These are phyloP conservation scores for Trichoderma sp. DNA, from an alignment of 2,329 filamentous ascomycete species.

Conservation along the genomic window DNA sequence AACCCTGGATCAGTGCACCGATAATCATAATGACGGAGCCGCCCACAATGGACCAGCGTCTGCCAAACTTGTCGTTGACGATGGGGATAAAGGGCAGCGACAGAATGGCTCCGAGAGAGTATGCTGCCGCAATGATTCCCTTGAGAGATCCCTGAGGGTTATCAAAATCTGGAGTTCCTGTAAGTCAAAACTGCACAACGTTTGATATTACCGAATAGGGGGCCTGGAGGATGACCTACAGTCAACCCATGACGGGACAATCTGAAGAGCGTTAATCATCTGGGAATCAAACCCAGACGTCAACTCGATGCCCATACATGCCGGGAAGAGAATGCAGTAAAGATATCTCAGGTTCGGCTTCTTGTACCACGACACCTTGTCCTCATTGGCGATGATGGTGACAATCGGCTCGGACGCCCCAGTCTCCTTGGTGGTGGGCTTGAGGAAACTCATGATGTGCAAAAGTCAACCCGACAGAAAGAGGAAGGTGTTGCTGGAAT, in stretches of 20 bases:
- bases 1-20: neutral
- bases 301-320: constrained; percentile 4
- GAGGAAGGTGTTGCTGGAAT: neutral
- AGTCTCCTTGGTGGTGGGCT: neutral
- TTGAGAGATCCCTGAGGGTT: neutral
- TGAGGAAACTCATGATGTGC: neutral
- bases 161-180: neutral
- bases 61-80: neutral
- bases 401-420: constrained; percentile 1
- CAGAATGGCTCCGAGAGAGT: constrained; percentile 4
- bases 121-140: neutral
- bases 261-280: constrained; percentile 8
- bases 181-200: neutral
- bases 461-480: neutral
- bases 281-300: constrained; percentile 10
- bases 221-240: neutral
- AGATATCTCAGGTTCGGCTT: constrained; percentile 7
- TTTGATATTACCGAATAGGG: neutral
- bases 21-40: neutral
- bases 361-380: constrained; percentile 1
- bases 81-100: constrained; percentile 3
- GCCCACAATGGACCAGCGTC: neutral
- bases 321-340: constrained; percentile 5
- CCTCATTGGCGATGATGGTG: neutral
- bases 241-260: constrained; percentile 1